Base-by-base conservation (phyloP, 805 yeast species). In the Barnettozyma botsteinii region DNA sequence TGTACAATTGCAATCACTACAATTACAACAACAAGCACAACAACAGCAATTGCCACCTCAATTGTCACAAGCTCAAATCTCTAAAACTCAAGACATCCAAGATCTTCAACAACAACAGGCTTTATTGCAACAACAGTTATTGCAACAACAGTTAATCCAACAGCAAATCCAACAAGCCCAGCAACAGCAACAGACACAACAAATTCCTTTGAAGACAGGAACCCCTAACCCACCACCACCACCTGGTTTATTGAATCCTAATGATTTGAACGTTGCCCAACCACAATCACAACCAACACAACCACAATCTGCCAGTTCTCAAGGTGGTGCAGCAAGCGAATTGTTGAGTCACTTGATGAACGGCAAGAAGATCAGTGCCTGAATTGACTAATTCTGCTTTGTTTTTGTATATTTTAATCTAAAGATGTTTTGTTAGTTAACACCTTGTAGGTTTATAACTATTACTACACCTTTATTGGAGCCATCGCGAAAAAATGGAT, bases 291-390 rank as follows among this genome's bases (percentile, higher is more conserved):
- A 41, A 14, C 30, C 30, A 27, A 9, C 15, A 23, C 50, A 17
- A 18, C 41, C 31, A 30, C 35, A 26, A 13, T 42, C 33, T 17
- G n/a, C 17, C 23, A 8, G 22, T 9, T 18, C 36, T 13, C 37
- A 35, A 35, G 50, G 50, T 7, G 75, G 78, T 21, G 77, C 84
- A 35, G 81, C 89, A 44, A 79, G 87, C 30, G 95, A 87, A 56
- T 70, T 88, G 54, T 70, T 88, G 52, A 85, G 79, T 42, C 96
- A 87, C 60, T 68, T 88, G 56, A 81, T 88, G 79, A 81, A 81
- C 51, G 94, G 94, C 22, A 85, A 82, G 57, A 75, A 66, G 51
- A 57, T 64, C 33, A 54, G 62, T 36, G 65, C 68, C 17, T 53
- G 33, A 37, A 15, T 27, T 7, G n/a, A n/a, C 19, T 22, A 15